Evolutionary conservation across 352 stramenopile genomes (phyloP), one percentile per base, ranked within the genome.

Genomic region (Globisporangium barbulae): DNA sequence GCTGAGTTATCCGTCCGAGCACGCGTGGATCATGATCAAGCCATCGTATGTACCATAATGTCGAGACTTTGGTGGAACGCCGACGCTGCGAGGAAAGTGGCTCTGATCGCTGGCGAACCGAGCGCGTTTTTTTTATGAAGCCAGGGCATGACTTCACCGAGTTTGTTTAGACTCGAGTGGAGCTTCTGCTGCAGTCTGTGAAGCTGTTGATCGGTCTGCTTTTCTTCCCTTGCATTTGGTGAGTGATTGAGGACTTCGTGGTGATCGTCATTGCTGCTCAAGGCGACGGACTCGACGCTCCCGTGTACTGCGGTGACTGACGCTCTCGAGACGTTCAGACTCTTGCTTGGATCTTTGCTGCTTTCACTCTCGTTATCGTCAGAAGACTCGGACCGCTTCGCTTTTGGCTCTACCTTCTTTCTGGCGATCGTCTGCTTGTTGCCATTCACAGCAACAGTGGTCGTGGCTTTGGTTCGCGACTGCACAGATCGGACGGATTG

Each of bases 11-110:
- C 42, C 10, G 42, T 48, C 42, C 17, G 22, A 48, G 42, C 17
- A 12, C 35, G 35, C 4, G 9, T 41, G 9, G 22, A 9, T 22
- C 42, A 48, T 10, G 17, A 10, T 3, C 42, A 13, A 31, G 3
- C 41, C 61, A 28, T 64, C 13, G 12, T 2, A 41, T 52, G 52
- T 17, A 79, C 75, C 73, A 83, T 72, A 25, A 71, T 17, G 4
- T 59, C 42, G 8, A 85, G 63, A 10, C 70, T 81, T 30, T 78
- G 63, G 7, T 81, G 64, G 35, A 79, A 85, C n/a, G 74, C 61
- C 1, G 68, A 58, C 2, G 76, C 74, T 7, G 74, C 72, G 4
- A 81, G 63, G 30, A 76, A 78, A 22, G 74, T 79, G 7, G 76
- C 73, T 61, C 65, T 62, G 41, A 81, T 70, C 17, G 68, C 72